Evolutionary conservation across 2,329 filamentous ascomycete genomes (phyloP), one percentile per base, ranked within the genome.

Genomic region (Microascus cirrosus): DNA sequence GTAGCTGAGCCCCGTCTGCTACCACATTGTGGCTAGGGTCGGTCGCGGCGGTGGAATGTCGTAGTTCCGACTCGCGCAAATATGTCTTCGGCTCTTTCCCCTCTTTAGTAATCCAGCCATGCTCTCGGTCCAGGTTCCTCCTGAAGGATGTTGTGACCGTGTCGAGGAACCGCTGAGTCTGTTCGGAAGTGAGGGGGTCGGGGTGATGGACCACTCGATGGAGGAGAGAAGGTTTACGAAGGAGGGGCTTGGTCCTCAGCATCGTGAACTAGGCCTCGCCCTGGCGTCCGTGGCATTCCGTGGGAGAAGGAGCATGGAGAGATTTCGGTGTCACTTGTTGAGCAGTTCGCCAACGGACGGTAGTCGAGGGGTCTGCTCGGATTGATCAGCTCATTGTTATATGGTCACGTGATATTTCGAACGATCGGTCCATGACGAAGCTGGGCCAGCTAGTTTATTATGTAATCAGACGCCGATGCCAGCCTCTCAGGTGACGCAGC

Each of bases 131-230:
- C n/a, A 84, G 77, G 34, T 82, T 77, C 58, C 74, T 74, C 56
- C 81, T 76, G 65, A 84, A 84, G 2, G 80, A 83, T 6, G 72
- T 68, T 55, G 81, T 84, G 56, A 84, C 73, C 36, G 75, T 74
- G 57, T 81, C 73, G 61, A 83, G 78, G 10, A 84, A 74, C 63
- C 77, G 77, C 60, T 79, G 74, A 28, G 79, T 78, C 58, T 82
- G 77, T 58, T 74, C 72, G 51, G 71, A 68, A 52, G 71, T 77
- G 45, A 84, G 69, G 1, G 78, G 74, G 1, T 79, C 68, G 7
- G 80, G 80, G 54, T 81, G 77, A 64, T 83, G 79, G 54, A 78
- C 72, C 52, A 69, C 68, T 8, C 73, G 70, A 57, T 78, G 69
- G 57, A 77, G 65, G 58, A 68, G 66, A 45, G 53, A 59, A 4